Evolutionary conservation across 2,329 filamentous ascomycete species (phyloP), one percentile per base, ranked within the genome.

Genomic region (Xylaria sp.): DNA sequence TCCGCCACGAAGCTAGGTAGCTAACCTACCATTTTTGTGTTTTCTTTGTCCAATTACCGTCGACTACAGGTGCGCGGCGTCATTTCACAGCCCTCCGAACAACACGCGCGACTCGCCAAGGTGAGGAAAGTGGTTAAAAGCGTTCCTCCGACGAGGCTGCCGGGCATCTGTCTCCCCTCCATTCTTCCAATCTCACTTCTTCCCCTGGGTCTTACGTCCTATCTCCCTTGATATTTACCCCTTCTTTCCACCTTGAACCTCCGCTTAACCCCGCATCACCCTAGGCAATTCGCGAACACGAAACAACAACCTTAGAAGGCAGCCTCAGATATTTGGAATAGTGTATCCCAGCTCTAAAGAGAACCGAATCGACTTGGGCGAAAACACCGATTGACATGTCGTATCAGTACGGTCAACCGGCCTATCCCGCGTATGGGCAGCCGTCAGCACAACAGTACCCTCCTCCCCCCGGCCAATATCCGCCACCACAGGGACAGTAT

Each of bases 381-480:
- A n/a, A 39, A 7, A 24, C 40, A 42, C 16, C 40, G 38, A 41
- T 50, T 48, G 56, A 45, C 13, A 62, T 63, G 61, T 62, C 61
- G 19, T 63, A 63, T 16, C 44, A 51, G 37, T 61, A 63, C 50
- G 50, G 57, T 24, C 61, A 63, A 48, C 53, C 57, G 50, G 59
- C 52, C 21, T 54, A 54, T 45, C 51, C 54, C 44, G 62, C 50
- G 40, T 69, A 67, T 60, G 63, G 62, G 43, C 62, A 66, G 42
- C 68, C 70, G 37, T 71, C 65, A 1, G 56, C 57, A 24, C 63
- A 64, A 18, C 68, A 69, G 46, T 66, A 69, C 43, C 63, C 66
- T 44, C 61, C 63, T 40, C 57, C 64, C 19, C 63, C 63, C n/a
- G 62, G 64, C 11, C 63, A 65, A 16, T 46, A 47, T 50, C 56